A percentile compares a stretch with the other conserved stretches of the same genome.
Evolutionary conservation across 345 rosid genomes (phyloP).

Genomic region (Heritiera fomes): DNA sequence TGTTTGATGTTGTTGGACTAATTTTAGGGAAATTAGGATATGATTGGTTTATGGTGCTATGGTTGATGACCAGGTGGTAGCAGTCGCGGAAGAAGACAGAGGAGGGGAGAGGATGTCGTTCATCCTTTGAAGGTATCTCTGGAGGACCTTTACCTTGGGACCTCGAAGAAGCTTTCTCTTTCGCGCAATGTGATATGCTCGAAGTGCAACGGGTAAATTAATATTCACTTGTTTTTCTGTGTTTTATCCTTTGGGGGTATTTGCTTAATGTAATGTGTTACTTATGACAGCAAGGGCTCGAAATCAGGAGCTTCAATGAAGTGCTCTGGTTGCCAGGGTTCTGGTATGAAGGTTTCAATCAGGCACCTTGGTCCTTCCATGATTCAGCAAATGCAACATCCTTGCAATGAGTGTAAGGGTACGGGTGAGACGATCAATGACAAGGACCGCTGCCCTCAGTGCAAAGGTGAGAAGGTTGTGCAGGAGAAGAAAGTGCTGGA

Average conservation of each 20-base stretch:
- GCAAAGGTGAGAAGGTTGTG: slow-evolving; percentile 86
- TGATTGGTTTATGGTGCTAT: neutral
- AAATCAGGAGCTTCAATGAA: slow-evolving; percentile 80
- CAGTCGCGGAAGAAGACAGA: slow-evolving; percentile 79
- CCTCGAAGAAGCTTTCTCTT: slow-evolving; percentile 79
- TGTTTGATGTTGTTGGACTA: neutral
- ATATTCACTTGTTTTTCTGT: neutral
- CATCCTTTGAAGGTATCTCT: slow-evolving; percentile 76
- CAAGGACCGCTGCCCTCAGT: slow-evolving; percentile 72
- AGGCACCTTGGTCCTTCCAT: slow-evolving; percentile 89
- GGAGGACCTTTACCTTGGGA: slow-evolving; percentile 79
- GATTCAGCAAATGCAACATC: slow-evolving; percentile 96
- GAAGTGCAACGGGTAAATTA: slow-evolving; percentile 75
- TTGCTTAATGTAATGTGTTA: neutral
- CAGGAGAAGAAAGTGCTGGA: slow-evolving; percentile 86
- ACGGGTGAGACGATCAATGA: slow-evolving; percentile 81
- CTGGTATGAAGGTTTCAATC: slow-evolving; percentile 88
- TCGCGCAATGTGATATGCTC: slow-evolving; percentile 79
- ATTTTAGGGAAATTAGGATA: neutral
- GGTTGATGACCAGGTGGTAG: slow-evolving; percentile 48
- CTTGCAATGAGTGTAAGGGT: slow-evolving; percentile 89
- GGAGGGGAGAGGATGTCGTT: slow-evolving; percentile 88
- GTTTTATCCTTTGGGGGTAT: neutral
- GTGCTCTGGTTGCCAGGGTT: slow-evolving; percentile 80
- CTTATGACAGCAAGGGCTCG: slow-evolving; percentile 70